Evolutionary conservation across 2,329 filamentous ascomycete species (phyloP).

Genomic region (Trichoderma aggressivum): DNA sequence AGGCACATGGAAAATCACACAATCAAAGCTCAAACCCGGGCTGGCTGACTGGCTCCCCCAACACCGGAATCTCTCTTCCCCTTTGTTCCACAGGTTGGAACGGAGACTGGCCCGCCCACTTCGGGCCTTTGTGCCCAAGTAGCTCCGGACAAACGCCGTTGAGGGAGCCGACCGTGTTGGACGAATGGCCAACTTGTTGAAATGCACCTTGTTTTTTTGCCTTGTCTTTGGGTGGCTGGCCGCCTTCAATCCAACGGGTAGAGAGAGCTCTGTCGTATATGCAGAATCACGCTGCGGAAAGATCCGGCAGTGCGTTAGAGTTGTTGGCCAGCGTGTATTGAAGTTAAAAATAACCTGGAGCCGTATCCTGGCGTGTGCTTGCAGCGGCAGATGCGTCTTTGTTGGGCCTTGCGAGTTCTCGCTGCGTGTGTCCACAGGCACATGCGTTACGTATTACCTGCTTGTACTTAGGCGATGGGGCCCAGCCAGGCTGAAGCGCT

Average conservation of each 20-base stretch:
- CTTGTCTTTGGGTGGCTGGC: background rate
- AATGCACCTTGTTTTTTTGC: background rate
- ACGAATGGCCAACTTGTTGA: background rate
- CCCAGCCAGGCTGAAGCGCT: background rate
- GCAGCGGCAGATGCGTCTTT: background rate
- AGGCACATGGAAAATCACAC: constrained; percentile 1
- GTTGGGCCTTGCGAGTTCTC: background rate
- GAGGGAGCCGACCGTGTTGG: background rate
- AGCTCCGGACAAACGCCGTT: constrained; percentile 14
- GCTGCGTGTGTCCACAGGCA: background rate
- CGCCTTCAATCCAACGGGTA: background rate
- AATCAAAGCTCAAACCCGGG: background rate
- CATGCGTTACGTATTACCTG: background rate
- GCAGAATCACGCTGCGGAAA: background rate
- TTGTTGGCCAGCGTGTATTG: no score
- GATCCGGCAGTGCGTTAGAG: background rate
- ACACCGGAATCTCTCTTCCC: background rate
- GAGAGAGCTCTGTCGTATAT: no score
- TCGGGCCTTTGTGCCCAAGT: constrained; percentile 14
- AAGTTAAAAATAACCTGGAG: no score
- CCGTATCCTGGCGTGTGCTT: constrained; percentile 2
- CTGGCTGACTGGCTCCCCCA: background rate
- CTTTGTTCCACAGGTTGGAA: constrained; percentile 15
- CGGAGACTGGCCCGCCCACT: constrained; percentile 9
- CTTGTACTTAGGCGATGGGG: background rate